phyloP scores from a whole-genome alignment of 1,284 basidiomycete genomes.

The Baeospora myosura region DNA sequence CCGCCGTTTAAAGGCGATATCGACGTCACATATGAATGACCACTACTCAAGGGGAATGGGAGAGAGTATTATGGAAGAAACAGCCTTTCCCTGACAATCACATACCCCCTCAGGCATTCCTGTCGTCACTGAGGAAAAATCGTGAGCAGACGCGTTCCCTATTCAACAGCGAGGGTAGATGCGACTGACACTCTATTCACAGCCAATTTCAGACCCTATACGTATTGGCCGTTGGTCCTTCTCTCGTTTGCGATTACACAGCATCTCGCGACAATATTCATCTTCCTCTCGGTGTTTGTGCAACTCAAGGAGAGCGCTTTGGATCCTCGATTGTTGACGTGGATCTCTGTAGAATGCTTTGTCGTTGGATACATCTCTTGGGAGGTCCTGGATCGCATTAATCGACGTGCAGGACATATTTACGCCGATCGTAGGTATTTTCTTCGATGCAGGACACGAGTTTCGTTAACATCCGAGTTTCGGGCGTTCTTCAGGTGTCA shows the following conservation, averaged over 20 bases:
- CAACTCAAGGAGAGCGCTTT: conserved; percentile 58
- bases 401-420: conserved; percentile 16
- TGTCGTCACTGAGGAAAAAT: conserved; percentile 72
- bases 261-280: conserved; percentile 72
- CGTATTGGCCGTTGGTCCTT: conserved; percentile 66
- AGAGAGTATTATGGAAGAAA: conserved; percentile 79
- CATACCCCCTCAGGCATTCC: conserved; percentile 73
- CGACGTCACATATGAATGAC: conserved; percentile 8
- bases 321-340: conserved; percentile 65
- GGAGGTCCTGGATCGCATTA: conserved; percentile 44
- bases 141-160: conserved; percentile 41
- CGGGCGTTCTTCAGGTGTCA: conserved; percentile 42
- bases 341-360: conserved; percentile 56
- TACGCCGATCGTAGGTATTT: conserved; percentile 25
- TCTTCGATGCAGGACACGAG: conserved; percentile 5
- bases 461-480: neutral
- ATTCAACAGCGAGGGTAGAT: conserved; percentile 6
- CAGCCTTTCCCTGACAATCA: conserved; percentile 82
- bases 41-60: conserved; percentile 42
- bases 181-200: conserved; percentile 12
- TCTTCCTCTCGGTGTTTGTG: conserved; percentile 79
- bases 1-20: no score
- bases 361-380: conserved; percentile 55
- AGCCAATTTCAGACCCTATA: conserved; percentile 75
- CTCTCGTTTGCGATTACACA: conserved; percentile 79